Percentiles rank a stretch among this genome's conserved stretches.
Evolutionary conservation across 2,329 filamentous ascomycete genomes (phyloP).

Genomic region (Neonectria coccinea): DNA sequence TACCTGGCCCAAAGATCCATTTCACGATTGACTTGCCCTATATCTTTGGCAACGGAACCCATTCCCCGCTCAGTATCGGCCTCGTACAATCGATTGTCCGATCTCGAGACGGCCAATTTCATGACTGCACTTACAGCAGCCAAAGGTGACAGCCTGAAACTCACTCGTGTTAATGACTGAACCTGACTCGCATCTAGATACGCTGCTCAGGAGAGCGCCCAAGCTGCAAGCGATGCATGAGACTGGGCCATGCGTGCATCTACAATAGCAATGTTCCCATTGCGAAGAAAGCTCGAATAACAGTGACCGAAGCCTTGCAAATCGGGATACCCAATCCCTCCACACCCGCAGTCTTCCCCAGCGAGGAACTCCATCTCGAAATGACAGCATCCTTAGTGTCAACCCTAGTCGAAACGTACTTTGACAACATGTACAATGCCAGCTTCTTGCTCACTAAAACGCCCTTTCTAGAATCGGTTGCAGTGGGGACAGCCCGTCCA

Average conservation of each 20-base stretch:
- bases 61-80: no score
- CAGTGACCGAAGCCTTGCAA: no score
- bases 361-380: no score
- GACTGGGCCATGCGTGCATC: constrained; percentile 16
- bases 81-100: no score
- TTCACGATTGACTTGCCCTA: no score
- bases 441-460: constrained; percentile 23
- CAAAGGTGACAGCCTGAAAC: constrained; percentile 24
- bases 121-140: neutral
- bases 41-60: no score
- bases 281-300: neutral
- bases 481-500: neutral
- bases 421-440: constrained; percentile 35
- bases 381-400: neutral
- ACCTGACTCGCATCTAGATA: constrained; percentile 6
- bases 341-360: neutral
- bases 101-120: no score
- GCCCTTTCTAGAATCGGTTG: constrained; percentile 6
- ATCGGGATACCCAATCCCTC: neutral
- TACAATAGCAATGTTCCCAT: neutral
- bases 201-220: constrained; percentile 36
- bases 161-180: no score
- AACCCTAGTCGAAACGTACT: constrained; percentile 24
- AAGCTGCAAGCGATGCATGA: constrained; percentile 32
- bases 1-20: no score